phyloP scores from a whole-genome alignment of 164 flowering plant genomes.

The Nymphaea colorata region DNA sequence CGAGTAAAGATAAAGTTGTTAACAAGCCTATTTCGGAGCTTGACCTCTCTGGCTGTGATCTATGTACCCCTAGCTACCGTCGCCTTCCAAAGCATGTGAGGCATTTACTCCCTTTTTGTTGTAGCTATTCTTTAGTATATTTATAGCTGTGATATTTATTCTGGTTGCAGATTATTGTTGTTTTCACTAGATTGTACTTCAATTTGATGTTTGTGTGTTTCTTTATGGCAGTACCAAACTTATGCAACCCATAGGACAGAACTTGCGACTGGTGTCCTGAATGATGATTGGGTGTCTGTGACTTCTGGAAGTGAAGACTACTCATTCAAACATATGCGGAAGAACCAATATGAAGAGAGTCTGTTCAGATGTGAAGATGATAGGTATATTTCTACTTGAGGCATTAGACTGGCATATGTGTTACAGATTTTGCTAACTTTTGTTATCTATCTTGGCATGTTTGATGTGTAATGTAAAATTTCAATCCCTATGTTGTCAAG shows the following conservation, averaged over 20 bases:
- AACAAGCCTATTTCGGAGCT: constrained; percentile 84
- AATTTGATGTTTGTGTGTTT: no score
- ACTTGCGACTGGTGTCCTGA: constrained; percentile 72
- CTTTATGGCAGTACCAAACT: constrained; percentile 64
- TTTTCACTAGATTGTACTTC: no score
- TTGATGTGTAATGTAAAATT: no score
- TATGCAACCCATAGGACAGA: constrained; percentile 71
- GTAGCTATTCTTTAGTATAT: no score
- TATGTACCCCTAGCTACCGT: constrained; percentile 95
- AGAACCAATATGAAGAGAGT: constrained; percentile 97
- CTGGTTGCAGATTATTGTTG: neutral
- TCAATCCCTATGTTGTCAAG: no score
- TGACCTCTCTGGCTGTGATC: constrained; percentile 85
- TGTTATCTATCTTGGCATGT: no score
- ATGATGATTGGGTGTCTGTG: constrained; percentile 95
- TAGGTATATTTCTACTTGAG: constrained; percentile 30
- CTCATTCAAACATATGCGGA: constrained; percentile 97
- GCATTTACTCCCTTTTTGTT: neutral
- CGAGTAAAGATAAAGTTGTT: constrained; percentile 59
- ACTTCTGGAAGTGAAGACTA: constrained; percentile 98
- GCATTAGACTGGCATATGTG: no score
- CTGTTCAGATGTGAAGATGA: constrained; percentile 97
- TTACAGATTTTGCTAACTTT: no score
- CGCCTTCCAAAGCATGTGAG: constrained; percentile 85
- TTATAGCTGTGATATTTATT: neutral